phyloP scores from a whole-genome alignment of 2,329 filamentous ascomycete species.

The Escovopsis sp. region DNA sequence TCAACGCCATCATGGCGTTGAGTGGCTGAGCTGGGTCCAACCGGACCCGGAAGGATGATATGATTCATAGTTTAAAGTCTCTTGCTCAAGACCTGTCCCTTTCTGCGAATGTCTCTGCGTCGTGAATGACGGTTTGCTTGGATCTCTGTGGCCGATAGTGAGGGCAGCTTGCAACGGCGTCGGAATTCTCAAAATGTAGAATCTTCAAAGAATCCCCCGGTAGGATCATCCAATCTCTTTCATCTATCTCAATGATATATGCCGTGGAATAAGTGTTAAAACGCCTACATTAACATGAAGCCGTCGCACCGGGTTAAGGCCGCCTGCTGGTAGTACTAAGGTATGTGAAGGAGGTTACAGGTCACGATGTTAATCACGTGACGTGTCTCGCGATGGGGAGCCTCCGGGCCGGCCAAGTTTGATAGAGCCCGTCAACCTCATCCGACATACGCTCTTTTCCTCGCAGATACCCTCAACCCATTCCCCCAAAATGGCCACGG shows the following conservation, averaged over 20 bases:
- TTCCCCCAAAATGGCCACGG: conserved; percentile 50
- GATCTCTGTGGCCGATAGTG: conserved; percentile 1
- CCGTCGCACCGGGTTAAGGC: no score
- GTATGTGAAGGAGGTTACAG: neutral
- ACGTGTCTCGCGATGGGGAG: conserved; percentile 18
- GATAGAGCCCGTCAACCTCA: conserved; percentile 32
- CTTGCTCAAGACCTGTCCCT: no score
- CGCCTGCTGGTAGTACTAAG: no score
- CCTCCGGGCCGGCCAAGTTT: conserved; percentile 22
- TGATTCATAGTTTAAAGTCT: conserved; percentile 13
- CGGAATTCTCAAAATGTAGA: no score
- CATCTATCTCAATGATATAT: no score
- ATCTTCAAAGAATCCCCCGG: no score
- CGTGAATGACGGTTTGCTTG: no score
- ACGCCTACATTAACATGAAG: no score
- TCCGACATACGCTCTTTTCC: conserved; percentile 34
- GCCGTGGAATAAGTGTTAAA: no score
- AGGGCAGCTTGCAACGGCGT: no score
- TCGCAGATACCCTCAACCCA: conserved; percentile 30
- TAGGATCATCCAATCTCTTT: no score
- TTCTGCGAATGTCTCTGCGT: no score
- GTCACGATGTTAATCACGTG: conserved; percentile 6
- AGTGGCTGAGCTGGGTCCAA: conserved; percentile 45
- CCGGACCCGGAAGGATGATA: conserved; percentile 9
- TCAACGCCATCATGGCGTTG: conserved; percentile 99